Conservation (phyloP, 2,329 filamentous ascomycete species). For the Teratosphaeria epicoccoides region DNA sequence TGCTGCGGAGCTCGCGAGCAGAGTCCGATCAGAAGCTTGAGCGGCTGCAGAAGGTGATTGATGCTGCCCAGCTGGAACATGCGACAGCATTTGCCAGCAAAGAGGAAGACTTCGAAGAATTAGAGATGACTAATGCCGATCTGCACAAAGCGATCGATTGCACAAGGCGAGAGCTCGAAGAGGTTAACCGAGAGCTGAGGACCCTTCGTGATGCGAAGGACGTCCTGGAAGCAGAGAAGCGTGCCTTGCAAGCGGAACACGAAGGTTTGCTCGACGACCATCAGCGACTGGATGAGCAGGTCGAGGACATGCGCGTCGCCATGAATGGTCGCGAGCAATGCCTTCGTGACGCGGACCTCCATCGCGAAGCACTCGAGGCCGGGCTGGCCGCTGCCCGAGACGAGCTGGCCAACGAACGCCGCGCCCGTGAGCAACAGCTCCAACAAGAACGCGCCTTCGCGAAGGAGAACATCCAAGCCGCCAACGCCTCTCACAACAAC, state of each 20-base stretch:
- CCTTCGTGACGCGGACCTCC: background rate
- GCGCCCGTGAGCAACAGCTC: slow-evolving; percentile 3
- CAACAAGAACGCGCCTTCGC: slow-evolving; percentile 1
- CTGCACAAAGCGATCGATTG: background rate
- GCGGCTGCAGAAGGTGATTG: slow-evolving; percentile 30
- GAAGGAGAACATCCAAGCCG: slow-evolving; percentile 3
- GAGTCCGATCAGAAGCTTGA: slow-evolving; percentile 16
- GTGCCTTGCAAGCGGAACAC: background rate
- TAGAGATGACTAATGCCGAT: slow-evolving; percentile 7
- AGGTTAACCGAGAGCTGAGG: slow-evolving; percentile 6
- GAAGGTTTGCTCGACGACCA: background rate
- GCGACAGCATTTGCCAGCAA: slow-evolving; percentile 34
- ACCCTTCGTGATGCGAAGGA: background rate
- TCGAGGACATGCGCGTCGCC: background rate
- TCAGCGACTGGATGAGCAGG: background rate
- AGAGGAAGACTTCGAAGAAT: slow-evolving; percentile 28
- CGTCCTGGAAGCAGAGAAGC: background rate
- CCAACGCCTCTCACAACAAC: slow-evolving; percentile 7
- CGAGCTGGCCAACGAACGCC: slow-evolving; percentile 1
- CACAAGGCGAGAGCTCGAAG: background rate
- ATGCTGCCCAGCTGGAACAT: slow-evolving; percentile 36
- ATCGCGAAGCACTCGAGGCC: background rate
- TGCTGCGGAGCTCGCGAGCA: slow-evolving; percentile 16
- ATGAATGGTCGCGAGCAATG: background rate
- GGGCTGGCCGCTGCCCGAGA: background rate